Percentiles rank a stretch among this genome's conserved stretches.
Evolutionary conservation across 441 rosid genomes (phyloP).

Genomic region (Euphorbia corollata): DNA sequence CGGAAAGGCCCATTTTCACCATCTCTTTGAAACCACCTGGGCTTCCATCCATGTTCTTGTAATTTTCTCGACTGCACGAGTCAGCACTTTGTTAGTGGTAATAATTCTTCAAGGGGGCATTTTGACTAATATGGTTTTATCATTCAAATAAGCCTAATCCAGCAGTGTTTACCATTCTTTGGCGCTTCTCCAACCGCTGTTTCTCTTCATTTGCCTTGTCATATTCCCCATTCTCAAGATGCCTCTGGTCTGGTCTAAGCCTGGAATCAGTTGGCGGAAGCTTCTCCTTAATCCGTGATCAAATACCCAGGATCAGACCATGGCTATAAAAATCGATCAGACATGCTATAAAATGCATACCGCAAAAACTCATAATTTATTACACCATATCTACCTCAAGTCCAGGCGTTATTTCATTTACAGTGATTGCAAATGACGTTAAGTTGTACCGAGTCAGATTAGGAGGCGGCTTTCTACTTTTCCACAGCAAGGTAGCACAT

Average conservation of each 20-base stretch:
- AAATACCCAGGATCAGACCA: slow-evolving; percentile 58
- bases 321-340: slow-evolving; percentile 37
- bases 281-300: slow-evolving; percentile 76
- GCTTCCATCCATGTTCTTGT: slow-evolving; percentile 93
- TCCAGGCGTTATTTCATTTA: slow-evolving; percentile 81
- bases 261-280: slow-evolving; percentile 96
- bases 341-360: slow-evolving; percentile 28
- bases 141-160: neutral
- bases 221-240: slow-evolving; percentile 92
- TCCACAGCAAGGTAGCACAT: slow-evolving; percentile 62
- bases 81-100: neutral
- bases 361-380: slow-evolving; percentile 17
- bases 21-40: slow-evolving; percentile 72
- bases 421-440: slow-evolving; percentile 79
- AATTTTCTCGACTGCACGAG: slow-evolving; percentile 62
- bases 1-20: slow-evolving; percentile 52
- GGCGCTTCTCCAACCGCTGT: slow-evolving; percentile 81
- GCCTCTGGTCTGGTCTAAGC: slow-evolving; percentile 86
- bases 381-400: slow-evolving; percentile 63
- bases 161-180: slow-evolving; percentile 62
- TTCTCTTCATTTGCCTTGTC: slow-evolving; percentile 86
- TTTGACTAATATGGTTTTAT: too few relatives aligned
- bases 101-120: neutral
- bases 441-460: slow-evolving; percentile 89
- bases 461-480: slow-evolving; percentile 59